Evolutionary conservation across 1,284 basidiomycete genomes (phyloP).

Genomic region (Leccinum variabile): DNA sequence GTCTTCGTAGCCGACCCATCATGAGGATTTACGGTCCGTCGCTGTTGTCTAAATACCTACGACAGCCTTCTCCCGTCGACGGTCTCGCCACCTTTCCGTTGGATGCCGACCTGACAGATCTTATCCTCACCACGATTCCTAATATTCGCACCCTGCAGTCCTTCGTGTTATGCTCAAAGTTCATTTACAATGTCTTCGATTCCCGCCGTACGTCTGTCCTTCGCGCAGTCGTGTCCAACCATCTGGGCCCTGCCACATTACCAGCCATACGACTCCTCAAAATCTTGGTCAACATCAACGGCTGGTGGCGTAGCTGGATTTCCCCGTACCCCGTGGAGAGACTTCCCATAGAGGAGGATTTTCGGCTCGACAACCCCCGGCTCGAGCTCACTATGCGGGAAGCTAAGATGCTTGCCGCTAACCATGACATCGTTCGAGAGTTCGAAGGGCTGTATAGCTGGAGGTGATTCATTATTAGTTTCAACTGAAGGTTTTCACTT

Average conservation of each 20-base stretch:
- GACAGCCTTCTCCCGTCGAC: background rate
- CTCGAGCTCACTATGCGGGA: constrained; percentile 9
- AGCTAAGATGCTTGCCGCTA: constrained; percentile 16
- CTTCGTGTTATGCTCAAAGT: constrained; percentile 34
- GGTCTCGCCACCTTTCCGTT: constrained; percentile 1
- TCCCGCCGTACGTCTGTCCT: constrained; percentile 35
- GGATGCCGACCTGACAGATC: constrained; percentile 33
- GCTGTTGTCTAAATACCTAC: too few species aligned
- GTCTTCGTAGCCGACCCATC: too few species aligned
- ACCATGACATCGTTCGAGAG: constrained; percentile 23
- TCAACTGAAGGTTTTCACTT: too few species aligned
- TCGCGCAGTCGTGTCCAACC: constrained; percentile 36
- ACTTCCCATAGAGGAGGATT: constrained; percentile 15
- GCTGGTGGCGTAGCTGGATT: constrained; percentile 20
- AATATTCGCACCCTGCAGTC: constrained; percentile 32
- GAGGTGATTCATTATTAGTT: constrained; percentile 27
- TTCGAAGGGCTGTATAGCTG: constrained; percentile 40
- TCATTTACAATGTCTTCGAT: constrained; percentile 36
- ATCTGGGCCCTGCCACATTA: constrained; percentile 35
- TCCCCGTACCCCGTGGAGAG: constrained; percentile 6
- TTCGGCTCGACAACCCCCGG: background rate
- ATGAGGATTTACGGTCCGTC: too few species aligned
- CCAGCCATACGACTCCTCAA: constrained; percentile 35
- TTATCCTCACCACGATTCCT: constrained; percentile 32
- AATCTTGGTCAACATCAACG: constrained; percentile 12